These are phyloP conservation scores for Ophioceras dolichostomum DNA, from an alignment of 2,329 filamentous ascomycete genomes.

Conservation along the genomic window DNA sequence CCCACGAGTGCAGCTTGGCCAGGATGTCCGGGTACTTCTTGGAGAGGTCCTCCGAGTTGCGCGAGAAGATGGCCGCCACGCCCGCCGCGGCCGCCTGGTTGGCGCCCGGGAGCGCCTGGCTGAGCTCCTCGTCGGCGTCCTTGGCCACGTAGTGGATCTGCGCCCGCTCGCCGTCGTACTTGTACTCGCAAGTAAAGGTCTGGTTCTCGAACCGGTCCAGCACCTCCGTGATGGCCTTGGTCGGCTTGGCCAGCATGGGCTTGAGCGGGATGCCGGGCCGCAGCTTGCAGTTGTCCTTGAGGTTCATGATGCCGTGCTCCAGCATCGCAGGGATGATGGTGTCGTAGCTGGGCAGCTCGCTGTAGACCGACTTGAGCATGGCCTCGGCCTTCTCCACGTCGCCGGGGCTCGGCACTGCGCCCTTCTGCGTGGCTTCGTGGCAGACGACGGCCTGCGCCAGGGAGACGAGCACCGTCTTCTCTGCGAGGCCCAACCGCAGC, in stretches of 20 bases:
- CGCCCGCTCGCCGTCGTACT: constrained; percentile 96
- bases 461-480: constrained; percentile 82
- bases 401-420: constrained; percentile 57
- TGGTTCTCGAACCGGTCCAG: constrained; percentile 92
- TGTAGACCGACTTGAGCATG: constrained; percentile 74
- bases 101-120: constrained; percentile 44
- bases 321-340: constrained; percentile 86
- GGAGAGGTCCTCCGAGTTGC: constrained; percentile 92
- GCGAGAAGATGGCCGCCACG: constrained; percentile 86
- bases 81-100: constrained; percentile 58
- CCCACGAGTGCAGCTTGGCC: constrained; percentile 75
- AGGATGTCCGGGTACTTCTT: constrained; percentile 98
- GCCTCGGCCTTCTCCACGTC: constrained; percentile 76
- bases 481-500: constrained; percentile 78
- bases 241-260: constrained; percentile 97
- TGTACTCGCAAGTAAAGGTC: constrained; percentile 96
- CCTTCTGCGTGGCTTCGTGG: constrained; percentile 65
- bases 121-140: constrained; percentile 58
- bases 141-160: constrained; percentile 95
- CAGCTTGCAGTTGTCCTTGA: constrained; percentile 78
- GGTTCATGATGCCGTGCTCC: constrained; percentile 69
- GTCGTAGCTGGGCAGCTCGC: constrained; percentile 90
- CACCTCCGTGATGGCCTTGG: constrained; percentile 95
- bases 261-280: constrained; percentile 91
- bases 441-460: constrained; percentile 79